Percentiles rank a stretch among this genome's conserved stretches.
These are phyloP conservation scores for Canavalia gladiata DNA, from an alignment of 306 rosid genomes.

Conservation along the genomic window DNA sequence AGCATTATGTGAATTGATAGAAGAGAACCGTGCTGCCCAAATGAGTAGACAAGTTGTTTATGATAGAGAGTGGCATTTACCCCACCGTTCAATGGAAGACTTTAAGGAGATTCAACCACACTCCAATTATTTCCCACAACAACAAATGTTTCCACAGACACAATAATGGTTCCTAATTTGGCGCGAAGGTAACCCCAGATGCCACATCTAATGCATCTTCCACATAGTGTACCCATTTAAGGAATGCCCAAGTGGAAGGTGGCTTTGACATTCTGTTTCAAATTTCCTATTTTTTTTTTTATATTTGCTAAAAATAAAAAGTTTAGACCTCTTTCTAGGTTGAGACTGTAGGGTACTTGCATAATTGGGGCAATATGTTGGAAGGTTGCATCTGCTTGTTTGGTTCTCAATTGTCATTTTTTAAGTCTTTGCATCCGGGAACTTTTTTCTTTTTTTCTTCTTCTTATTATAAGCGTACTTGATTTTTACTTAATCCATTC, in stretches of 20 bases:
- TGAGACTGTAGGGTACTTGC: not conserved
- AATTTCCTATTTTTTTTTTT: slow-evolving; percentile 29
- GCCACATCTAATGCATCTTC: not conserved
- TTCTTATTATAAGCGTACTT: not conserved
- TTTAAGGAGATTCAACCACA: slow-evolving; percentile 31
- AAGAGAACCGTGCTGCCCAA: slow-evolving; percentile 75
- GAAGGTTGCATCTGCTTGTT: slow-evolving; percentile 14
- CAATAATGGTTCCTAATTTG: slow-evolving; percentile 50
- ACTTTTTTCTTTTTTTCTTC: not conserved
- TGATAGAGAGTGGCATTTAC: slow-evolving; percentile 58
- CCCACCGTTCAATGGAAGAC: slow-evolving; percentile 50
- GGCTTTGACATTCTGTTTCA: not conserved
- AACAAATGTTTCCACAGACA: slow-evolving; percentile 58
- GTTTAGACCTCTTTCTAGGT: not conserved
- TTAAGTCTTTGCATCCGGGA: not conserved
- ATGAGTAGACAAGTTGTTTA: slow-evolving; percentile 55
- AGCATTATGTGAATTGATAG: slow-evolving; percentile 78
- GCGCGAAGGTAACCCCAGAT: slow-evolving; percentile 28
- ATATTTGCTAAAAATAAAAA: not conserved
- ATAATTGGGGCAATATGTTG: not conserved
- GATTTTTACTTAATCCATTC: too few species aligned
- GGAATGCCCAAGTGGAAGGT: slow-evolving; percentile 60
- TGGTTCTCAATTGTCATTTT: not conserved
- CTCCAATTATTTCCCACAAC: slow-evolving; percentile 44
- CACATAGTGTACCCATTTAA: slow-evolving; percentile 48